These are phyloP conservation scores for Hypoxylon sp. DNA, from an alignment of 2,329 filamentous ascomycete species.

Conservation along the genomic window DNA sequence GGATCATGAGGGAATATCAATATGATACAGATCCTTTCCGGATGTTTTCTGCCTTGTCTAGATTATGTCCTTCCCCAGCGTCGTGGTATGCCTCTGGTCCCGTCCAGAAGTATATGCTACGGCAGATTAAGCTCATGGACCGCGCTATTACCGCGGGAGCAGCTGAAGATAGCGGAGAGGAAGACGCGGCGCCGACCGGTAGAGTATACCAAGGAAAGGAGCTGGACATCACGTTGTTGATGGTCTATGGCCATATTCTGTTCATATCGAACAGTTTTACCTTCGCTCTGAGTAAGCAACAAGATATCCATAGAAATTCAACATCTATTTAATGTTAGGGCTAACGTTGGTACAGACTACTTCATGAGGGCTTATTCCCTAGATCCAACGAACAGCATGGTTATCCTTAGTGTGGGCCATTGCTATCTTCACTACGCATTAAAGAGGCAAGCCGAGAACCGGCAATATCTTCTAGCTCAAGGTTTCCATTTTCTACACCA, in stretches of 20 bases:
- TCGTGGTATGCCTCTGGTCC: conserved; percentile 85
- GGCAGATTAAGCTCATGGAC: conserved; percentile 93
- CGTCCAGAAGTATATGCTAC: conserved; percentile 90
- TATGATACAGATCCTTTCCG: conserved; percentile 87
- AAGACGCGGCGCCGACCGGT: conserved; percentile 53
- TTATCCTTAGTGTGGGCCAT: conserved; percentile 85
- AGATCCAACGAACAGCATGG: conserved; percentile 80
- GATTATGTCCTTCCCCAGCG: conserved; percentile 79
- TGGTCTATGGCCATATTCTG: conserved; percentile 91
- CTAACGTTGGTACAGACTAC: conserved; percentile 70
- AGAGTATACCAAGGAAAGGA: conserved; percentile 60
- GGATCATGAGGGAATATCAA: conserved; percentile 86
- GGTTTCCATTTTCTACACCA: conserved; percentile 84
- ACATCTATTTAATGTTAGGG: conserved; percentile 3
- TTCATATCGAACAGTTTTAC: conserved; percentile 87
- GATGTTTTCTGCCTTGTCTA: conserved; percentile 83
- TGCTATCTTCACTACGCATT: conserved; percentile 90
- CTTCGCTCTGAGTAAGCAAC: conserved; percentile 78
- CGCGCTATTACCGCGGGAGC: conserved; percentile 70
- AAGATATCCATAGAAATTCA: neutral
- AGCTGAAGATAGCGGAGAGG: conserved; percentile 59
- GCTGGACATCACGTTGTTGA: conserved; percentile 85
- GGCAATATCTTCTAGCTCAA: conserved; percentile 89
- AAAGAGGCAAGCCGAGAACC: conserved; percentile 90
- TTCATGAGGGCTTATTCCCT: conserved; percentile 84